These are phyloP conservation scores for Mallotus repandus DNA, from an alignment of 441 rosid species.

Conservation along the genomic window DNA sequence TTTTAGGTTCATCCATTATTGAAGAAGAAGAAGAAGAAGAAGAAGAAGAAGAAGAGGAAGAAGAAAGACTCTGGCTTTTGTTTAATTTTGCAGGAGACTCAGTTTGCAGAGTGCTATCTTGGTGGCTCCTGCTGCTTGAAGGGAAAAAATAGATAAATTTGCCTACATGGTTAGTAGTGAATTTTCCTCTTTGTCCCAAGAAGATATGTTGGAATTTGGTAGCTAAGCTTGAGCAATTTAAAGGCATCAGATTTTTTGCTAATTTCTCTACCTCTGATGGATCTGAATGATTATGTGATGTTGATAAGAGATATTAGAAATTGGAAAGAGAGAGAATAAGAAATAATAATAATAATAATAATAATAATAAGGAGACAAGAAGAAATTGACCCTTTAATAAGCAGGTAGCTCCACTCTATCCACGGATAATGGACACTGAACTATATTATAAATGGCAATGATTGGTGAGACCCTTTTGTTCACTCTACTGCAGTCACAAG, in stretches of 20 bases:
- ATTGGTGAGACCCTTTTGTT: constrained; percentile 2
- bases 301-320: neutral
- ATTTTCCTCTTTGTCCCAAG: constrained; percentile 13
- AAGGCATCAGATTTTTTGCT: constrained; percentile 39
- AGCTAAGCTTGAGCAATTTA: constrained; percentile 34
- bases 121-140: neutral
- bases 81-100: constrained; percentile 31
- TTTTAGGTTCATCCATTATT: constrained; percentile 35
- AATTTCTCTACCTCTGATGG: neutral
- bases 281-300: neutral
- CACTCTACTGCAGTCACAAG: neutral
- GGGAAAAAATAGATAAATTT: constrained; percentile 15
- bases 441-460: neutral
- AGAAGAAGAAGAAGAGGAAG: too few relatives aligned
- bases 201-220: constrained; percentile 33
- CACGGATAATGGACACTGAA: neutral
- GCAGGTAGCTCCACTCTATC: neutral
- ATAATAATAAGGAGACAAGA: neutral
- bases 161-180: constrained; percentile 20
- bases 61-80: constrained; percentile 23
- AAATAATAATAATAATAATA: neutral
- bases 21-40: constrained; percentile 36
- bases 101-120: constrained; percentile 15
- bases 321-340: neutral
- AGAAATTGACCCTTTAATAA: neutral